These are phyloP conservation scores for Suhomyces kilbournensis DNA, from an alignment of 805 yeast genomes.

Conservation along the genomic window DNA sequence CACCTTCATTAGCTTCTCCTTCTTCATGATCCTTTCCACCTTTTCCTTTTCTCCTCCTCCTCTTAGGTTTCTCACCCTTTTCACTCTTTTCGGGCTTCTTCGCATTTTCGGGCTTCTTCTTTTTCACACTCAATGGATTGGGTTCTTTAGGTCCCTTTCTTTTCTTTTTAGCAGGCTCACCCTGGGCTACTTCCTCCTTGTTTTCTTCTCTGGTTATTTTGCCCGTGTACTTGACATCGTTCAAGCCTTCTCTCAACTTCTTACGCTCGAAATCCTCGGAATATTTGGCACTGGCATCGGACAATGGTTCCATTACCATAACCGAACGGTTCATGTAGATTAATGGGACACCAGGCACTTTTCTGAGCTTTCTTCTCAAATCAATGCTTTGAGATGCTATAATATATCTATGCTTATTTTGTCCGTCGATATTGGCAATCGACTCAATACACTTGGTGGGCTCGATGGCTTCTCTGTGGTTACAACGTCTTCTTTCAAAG, in stretches of 20 bases:
- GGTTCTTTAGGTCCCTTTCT: constrained; percentile 66
- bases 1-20: neutral
- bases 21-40: neutral
- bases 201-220: constrained; percentile 19
- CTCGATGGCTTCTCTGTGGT: constrained; percentile 64
- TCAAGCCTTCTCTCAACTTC: constrained; percentile 77
- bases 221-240: constrained; percentile 56
- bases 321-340: constrained; percentile 86
- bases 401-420: constrained; percentile 85
- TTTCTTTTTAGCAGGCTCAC: constrained; percentile 35
- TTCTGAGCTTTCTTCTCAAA: constrained; percentile 65
- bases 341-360: constrained; percentile 86
- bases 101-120: constrained; percentile 45
- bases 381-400: constrained; percentile 80
- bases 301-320: constrained; percentile 93
- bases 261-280: constrained; percentile 52
- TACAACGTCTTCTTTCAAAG: constrained; percentile 90
- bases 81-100: neutral
- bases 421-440: constrained; percentile 66
- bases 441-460: constrained; percentile 76
- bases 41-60: neutral
- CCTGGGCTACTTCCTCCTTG: constrained; percentile 12
- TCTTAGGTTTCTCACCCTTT: neutral
- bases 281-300: constrained; percentile 55
- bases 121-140: constrained; percentile 87